phyloP scores from a whole-genome alignment of 345 rosid genomes.

The Acer campestre region DNA sequence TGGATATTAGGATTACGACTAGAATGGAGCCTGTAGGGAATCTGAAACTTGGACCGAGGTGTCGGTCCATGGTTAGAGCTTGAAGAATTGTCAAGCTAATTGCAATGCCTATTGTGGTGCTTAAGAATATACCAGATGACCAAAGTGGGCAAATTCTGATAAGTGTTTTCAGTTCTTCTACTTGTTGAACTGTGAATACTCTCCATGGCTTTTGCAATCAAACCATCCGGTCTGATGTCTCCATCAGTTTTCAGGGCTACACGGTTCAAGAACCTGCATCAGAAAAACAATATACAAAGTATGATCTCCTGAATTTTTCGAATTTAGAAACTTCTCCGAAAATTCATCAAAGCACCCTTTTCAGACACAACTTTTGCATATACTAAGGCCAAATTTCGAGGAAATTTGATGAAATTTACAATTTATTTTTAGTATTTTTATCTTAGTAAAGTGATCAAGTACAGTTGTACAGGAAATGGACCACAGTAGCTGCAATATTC shows the following conservation, averaged over 20 bases:
- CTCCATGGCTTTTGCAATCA: constrained; percentile 45
- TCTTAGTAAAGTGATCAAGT: neutral
- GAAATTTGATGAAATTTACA: neutral
- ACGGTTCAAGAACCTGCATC: constrained; percentile 46
- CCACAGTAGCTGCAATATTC: too few relatives aligned
- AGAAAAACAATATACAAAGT: neutral
- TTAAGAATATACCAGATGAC: constrained; percentile 35
- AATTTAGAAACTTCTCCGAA: too few relatives aligned
- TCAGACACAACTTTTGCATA: neutral
- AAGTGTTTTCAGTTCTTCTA: constrained; percentile 59
- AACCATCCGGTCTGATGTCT: constrained; percentile 31
- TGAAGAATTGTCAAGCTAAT: constrained; percentile 45
- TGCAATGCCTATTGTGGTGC: constrained; percentile 34
- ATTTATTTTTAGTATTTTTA: neutral
- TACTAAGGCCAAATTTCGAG: neutral
- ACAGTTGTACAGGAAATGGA: too few relatives aligned
- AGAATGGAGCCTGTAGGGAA: constrained; percentile 48
- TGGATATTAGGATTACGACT: constrained; percentile 32
- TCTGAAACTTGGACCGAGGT: constrained; percentile 40
- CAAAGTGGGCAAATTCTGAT: constrained; percentile 45
- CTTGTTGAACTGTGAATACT: constrained; percentile 56
- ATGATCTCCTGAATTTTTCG: too few relatives aligned
- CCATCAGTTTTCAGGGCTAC: constrained; percentile 47
- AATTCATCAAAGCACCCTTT: too few relatives aligned
- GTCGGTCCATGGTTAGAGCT: constrained; percentile 51